These are phyloP conservation scores for Aspergillus haitiensis DNA, from an alignment of 495 filamentous ascomycete species.

Conservation along the genomic window DNA sequence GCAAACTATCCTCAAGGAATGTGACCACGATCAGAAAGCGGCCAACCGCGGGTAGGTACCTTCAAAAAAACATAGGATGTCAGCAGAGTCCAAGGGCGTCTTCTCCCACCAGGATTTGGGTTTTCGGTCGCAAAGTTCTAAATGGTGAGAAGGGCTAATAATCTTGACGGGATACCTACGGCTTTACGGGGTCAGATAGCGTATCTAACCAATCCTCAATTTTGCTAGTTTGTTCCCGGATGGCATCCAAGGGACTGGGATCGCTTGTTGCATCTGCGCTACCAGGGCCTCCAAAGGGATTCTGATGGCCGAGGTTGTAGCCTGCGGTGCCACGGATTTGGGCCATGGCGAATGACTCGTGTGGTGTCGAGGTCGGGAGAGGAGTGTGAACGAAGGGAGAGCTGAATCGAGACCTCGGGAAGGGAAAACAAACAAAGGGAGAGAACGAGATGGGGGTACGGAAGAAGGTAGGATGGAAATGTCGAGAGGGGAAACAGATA, in stretches of 20 bases:
- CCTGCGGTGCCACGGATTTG: slow-evolving; percentile 95
- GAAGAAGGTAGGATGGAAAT: background rate
- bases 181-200: slow-evolving; percentile 86
- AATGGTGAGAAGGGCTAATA: background rate
- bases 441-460: slow-evolving; percentile 1
- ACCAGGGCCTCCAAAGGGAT: slow-evolving; percentile 67
- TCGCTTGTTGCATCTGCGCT: slow-evolving; percentile 65
- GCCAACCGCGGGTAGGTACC: slow-evolving; percentile 91
- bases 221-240: slow-evolving; percentile 94
- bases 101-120: slow-evolving; percentile 2
- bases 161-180: slow-evolving; percentile 61
- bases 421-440: slow-evolving; percentile 13
- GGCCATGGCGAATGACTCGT: slow-evolving; percentile 61
- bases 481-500: background rate
- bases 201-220: slow-evolving; percentile 95
- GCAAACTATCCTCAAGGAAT: slow-evolving; percentile 93
- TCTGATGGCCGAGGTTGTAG: slow-evolving; percentile 85
- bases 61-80: slow-evolving; percentile 48
- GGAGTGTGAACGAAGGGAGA: slow-evolving; percentile 4
- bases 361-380: background rate
- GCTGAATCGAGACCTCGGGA: background rate
- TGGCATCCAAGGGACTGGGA: slow-evolving; percentile 84
- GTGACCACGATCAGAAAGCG: slow-evolving; percentile 98
- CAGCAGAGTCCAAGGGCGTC: slow-evolving; percentile 23
- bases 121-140: background rate